Base-by-base conservation (phyloP, 1,284 basidiomycete genomes). In the Ganoderma sp. region DNA sequence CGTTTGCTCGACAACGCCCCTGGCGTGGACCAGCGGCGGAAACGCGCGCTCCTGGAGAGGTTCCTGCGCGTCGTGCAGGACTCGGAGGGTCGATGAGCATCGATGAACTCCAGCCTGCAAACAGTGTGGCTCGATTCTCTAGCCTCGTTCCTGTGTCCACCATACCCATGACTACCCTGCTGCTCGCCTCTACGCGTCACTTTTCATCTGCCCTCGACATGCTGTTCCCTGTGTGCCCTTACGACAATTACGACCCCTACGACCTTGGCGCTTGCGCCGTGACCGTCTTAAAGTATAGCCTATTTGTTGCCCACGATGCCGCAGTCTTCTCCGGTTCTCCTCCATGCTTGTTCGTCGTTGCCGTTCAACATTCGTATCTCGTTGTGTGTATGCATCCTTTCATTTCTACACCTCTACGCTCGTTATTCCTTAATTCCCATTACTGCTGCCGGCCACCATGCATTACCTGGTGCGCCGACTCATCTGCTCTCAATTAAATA, bases 31-130 rank as follows among this genome's bases (percentile, higher is more conserved):
- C 84, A 87, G 56, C 83, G 80, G 62, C 85, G 86, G 74, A 83
- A 82, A 70, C 80, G 78, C 32, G 75, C 75, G 54, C 81, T 93
- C 64, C 78, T 92, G 76, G 85, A 89, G 69, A 84, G 84, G 69
- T 88, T 93, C 73, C 78, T 87, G 60, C 81, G 83, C 62, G 87
- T 92, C 69, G 89, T 92, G 68, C 81, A 89, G 68, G 59, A 70
- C 64, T 68, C 69, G 57, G 84, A 88, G 74, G 85, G 84, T 73
- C 84, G 84, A 67, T 88, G 78, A 81, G 66, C 65, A 84, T 73
- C 84, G 84, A 67, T 88, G 78, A 81, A 67, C 65, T 67, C 43
- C 25, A 57, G 52, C 61, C 50, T 28, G 28, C 39, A 25, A n/a
- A 60, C n/a, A 22, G 58, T 43, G 34, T 37, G 58, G n/a, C 34